These are phyloP conservation scores for Chlorella ohadii DNA, from an alignment of 139 green algal genomes.

Conservation along the genomic window DNA sequence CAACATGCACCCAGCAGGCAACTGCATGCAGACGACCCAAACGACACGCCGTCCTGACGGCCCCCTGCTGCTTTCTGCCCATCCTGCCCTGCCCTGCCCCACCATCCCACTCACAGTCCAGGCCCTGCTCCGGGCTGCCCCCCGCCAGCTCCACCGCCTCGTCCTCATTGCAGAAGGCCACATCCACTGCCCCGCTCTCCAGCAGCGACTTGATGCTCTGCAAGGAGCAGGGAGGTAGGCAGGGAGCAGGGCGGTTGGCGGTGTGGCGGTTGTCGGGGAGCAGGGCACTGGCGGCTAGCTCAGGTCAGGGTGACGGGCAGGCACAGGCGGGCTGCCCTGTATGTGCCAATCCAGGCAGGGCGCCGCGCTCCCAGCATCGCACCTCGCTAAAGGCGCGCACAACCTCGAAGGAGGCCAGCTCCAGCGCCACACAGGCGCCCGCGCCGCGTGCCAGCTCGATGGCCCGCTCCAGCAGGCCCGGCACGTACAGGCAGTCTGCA, in stretches of 20 bases:
- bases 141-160: conserved; percentile 50
- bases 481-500: conserved; percentile 64
- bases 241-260: neutral
- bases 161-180: conserved; percentile 78
- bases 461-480: conserved; percentile 46
- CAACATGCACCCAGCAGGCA: neutral
- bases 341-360: too few species aligned
- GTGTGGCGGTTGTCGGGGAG: neutral
- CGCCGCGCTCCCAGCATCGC: neutral
- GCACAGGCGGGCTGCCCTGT: too few species aligned
- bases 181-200: conserved; percentile 37
- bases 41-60: neutral
- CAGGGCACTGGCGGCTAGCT: too few species aligned
- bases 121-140: neutral
- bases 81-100: neutral
- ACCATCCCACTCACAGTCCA: neutral
- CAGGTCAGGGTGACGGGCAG: too few species aligned
- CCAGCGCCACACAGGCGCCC: conserved; percentile 57
- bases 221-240: neutral
- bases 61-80: too few species aligned
- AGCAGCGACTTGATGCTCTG: conserved; percentile 47
- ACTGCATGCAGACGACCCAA: neutral
- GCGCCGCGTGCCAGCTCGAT: conserved; percentile 45
- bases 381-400: conserved; percentile 41
- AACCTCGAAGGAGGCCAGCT: conserved; percentile 78